These are phyloP conservation scores for Claviceps purpurea DNA, from an alignment of 2,329 filamentous ascomycete genomes.

Conservation along the genomic window DNA sequence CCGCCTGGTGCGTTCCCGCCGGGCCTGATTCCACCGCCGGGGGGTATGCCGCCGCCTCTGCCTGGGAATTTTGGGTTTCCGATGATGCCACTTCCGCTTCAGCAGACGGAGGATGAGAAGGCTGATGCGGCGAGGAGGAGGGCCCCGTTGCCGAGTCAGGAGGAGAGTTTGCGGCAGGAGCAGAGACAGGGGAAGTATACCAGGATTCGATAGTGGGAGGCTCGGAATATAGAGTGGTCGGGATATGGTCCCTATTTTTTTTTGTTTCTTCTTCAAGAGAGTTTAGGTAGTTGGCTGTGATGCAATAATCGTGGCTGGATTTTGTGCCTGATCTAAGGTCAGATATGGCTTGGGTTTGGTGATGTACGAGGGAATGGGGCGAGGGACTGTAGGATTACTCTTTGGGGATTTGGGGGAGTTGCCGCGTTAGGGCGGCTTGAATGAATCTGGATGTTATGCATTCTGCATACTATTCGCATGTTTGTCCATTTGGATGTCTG, in stretches of 20 bases:
- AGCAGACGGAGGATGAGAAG: slow-evolving; percentile 19
- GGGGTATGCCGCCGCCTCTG: slow-evolving; percentile 18
- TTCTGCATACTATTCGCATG: too few species aligned
- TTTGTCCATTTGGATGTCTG: too few species aligned
- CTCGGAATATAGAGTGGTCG: background rate
- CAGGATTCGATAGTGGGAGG: slow-evolving; percentile 12
- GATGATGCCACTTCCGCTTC: slow-evolving; percentile 26
- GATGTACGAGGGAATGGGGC: too few species aligned
- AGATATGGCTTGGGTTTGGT: too few species aligned
- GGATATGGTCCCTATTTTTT: background rate
- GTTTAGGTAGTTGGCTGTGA: too few species aligned
- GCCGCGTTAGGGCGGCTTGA: too few species aligned
- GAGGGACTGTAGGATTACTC: too few species aligned
- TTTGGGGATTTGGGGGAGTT: too few species aligned
- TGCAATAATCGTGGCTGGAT: too few species aligned
- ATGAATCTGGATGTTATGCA: too few species aligned
- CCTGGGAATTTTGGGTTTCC: slow-evolving; percentile 21
- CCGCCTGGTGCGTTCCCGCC: slow-evolving; percentile 33
- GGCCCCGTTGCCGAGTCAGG: slow-evolving; percentile 68
- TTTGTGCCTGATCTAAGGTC: too few species aligned
- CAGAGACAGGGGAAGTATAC: slow-evolving; percentile 54
- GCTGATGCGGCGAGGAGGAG: slow-evolving; percentile 30
- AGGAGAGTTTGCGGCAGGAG: slow-evolving; percentile 67
- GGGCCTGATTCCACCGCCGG: slow-evolving; percentile 29
- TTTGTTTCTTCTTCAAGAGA: background rate